Base-by-base conservation (phyloP, 1,139 yeast genomes). In the Debaryomycetaceae sp. region DNA sequence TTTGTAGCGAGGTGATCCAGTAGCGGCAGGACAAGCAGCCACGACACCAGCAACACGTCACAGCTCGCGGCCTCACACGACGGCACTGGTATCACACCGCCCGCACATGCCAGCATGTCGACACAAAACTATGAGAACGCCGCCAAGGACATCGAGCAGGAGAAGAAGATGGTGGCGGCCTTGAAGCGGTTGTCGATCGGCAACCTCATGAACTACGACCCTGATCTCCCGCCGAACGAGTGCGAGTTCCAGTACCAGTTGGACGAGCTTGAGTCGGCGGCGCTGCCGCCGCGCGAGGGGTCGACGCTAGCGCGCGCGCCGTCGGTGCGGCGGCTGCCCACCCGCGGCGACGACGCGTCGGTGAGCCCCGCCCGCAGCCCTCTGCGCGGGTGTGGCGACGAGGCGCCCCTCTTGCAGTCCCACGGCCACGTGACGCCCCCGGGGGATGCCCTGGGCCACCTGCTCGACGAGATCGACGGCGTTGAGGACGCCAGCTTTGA, bases 101-200 rank as follows among this genome's bases (percentile, higher is more conserved):
- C 17, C 23, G 9, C n/a, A 27, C 22, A 25, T 20, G 14, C 15
- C 13, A 27, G 18, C 28, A 29, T 29, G 31, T 22, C 26, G 8
- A 11, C 13, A 28, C 26, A 27, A 19, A 40, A 38, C 42, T 60
- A 58, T 43, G 67, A 58, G 43, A 54, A 63, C 27, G 75, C 75
- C 9, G 73, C 69, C 24, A 65, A 62, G 43, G 71, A 65, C 35
- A 59, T 68, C 30, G 77, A 74, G 45, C 75, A 69, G 45, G 80
- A 75, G 45, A 70, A 73, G 53, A 69, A 70, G 51, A 69, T 71
- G 61, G 80, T 75, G 43, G 72, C 76, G 21, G 77, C 78, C 10
- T 57, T 75, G 38, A 75, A 75, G 47, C 57, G 81, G 35, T 54
- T 74, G 16, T 70, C 77, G 5, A 71, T 75, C 11, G 80, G 80